A percentile compares a stretch with the other conserved stretches of the same genome.
Conservation (phyloP, 2,329 filamentous ascomycete species). For the Ploettnerulaceae sp. region DNA sequence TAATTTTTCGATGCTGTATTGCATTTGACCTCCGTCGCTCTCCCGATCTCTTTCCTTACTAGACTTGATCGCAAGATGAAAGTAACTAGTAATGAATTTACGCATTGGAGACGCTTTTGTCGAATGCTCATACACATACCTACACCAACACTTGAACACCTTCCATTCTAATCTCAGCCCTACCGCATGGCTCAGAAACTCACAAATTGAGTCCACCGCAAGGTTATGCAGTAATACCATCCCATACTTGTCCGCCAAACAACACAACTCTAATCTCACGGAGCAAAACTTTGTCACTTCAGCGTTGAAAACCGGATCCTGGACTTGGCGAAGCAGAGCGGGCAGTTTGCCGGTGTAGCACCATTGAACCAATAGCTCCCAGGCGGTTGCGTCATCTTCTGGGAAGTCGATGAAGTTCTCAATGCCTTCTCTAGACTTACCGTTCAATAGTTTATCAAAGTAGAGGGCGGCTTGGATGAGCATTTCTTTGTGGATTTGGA, state of each 20-base stretch:
- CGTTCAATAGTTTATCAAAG: slow-evolving; percentile 14
- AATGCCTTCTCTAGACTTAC: neutral
- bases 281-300: slow-evolving; percentile 1
- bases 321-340: neutral
- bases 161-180: neutral
- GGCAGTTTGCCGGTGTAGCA: neutral
- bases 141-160: neutral
- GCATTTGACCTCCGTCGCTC: too few relatives aligned
- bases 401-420: neutral
- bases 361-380: neutral
- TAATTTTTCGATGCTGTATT: neutral
- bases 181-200: neutral
- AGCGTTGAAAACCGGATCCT: neutral
- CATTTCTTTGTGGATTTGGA: slow-evolving; percentile 12
- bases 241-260: slow-evolving; percentile 9
- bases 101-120: neutral
- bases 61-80: neutral
- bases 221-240: slow-evolving; percentile 8
- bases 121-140: neutral
- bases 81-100: neutral
- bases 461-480: slow-evolving; percentile 8
- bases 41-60: neutral
- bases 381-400: neutral
- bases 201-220: slow-evolving; percentile 5
- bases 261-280: slow-evolving; percentile 5